Evolutionary conservation across 1,139 yeast species (phyloP).

Genomic region (Debaryomyces singareniensis): DNA sequence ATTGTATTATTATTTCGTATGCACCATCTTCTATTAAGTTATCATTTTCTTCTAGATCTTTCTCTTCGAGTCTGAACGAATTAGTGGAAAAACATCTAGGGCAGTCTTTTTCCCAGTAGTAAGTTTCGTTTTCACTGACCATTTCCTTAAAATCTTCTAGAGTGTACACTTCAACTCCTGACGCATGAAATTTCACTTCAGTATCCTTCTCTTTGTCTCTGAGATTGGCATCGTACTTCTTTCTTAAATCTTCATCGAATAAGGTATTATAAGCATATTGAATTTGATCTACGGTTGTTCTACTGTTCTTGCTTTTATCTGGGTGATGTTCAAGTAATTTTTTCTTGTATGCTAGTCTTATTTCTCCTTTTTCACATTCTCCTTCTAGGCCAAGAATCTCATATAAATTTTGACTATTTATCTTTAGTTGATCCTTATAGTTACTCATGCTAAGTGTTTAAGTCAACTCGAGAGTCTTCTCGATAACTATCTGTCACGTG

Average conservation of each 20-base stretch:
- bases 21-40: conserved; percentile 49
- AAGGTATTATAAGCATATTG: conserved; percentile 58
- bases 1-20: conserved; percentile 67
- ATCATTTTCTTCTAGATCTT: conserved; percentile 43
- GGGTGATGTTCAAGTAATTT: conserved; percentile 67
- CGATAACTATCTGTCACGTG: too few relatives aligned
- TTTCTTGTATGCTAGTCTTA: conserved; percentile 57
- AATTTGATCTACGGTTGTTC: conserved; percentile 30
- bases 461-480: too few relatives aligned
- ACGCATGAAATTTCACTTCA: conserved; percentile 51
- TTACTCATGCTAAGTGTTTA: too few relatives aligned
- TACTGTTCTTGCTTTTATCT: conserved; percentile 44
- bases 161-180: conserved; percentile 61
- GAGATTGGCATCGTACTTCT: conserved; percentile 44
- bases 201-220: conserved; percentile 30
- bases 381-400: conserved; percentile 45
- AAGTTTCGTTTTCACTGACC: conserved; percentile 14
- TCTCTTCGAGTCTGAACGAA: conserved; percentile 56
- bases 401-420: conserved; percentile 30
- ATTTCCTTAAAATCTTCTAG: conserved; percentile 55
- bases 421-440: conserved; percentile 4
- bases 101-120: conserved; percentile 50
- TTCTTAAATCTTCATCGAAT: conserved; percentile 29
- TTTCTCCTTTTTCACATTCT: conserved; percentile 29
- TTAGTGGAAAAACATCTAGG: conserved; percentile 60